phyloP scores from a whole-genome alignment of 768 basidiomycete genomes.

The Pulveroboletus sp. region DNA sequence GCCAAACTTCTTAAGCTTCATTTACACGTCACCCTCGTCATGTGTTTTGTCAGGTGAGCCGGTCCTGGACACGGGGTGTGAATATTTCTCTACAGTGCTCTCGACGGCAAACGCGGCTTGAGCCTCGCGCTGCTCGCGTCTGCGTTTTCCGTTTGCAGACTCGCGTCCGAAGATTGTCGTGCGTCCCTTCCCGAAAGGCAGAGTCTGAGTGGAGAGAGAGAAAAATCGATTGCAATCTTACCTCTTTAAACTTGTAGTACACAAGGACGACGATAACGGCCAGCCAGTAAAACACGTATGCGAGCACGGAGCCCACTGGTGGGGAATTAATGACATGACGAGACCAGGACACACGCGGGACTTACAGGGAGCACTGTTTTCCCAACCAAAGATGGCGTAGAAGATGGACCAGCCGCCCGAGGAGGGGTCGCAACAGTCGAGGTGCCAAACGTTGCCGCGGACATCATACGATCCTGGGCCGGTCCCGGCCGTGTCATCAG shows the following conservation, averaged over 20 bases:
- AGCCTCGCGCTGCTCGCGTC: conserved; percentile 27
- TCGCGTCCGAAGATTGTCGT: conserved; percentile 59
- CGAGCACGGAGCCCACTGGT: conserved; percentile 71
- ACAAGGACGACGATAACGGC: conserved; percentile 68
- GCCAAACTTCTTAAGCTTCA: too few relatives aligned
- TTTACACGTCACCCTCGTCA: too few relatives aligned
- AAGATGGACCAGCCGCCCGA: conserved; percentile 82
- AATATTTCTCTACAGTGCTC: too few relatives aligned
- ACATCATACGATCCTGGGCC: conserved; percentile 88
- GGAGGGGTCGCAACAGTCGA: conserved; percentile 66
- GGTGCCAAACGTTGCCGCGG: conserved; percentile 83
- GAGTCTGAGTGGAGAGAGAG: background rate
- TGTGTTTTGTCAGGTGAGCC: too few relatives aligned
- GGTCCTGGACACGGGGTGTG: too few relatives aligned
- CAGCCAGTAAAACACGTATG: conserved; percentile 93
- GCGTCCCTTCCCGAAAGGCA: conserved; percentile 46
- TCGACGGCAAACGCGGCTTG: background rate
- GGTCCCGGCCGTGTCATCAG: conserved; percentile 62
- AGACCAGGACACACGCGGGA: background rate
- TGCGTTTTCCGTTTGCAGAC: conserved; percentile 44
- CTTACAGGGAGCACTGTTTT: conserved; percentile 73
- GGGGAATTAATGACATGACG: background rate
- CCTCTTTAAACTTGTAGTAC: conserved; percentile 64
- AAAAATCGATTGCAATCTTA: conserved; percentile 5
- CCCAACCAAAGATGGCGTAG: conserved; percentile 84